Evolutionary conservation across 768 basidiomycete genomes (phyloP).

Genomic region (Leccinum obscurum): DNA sequence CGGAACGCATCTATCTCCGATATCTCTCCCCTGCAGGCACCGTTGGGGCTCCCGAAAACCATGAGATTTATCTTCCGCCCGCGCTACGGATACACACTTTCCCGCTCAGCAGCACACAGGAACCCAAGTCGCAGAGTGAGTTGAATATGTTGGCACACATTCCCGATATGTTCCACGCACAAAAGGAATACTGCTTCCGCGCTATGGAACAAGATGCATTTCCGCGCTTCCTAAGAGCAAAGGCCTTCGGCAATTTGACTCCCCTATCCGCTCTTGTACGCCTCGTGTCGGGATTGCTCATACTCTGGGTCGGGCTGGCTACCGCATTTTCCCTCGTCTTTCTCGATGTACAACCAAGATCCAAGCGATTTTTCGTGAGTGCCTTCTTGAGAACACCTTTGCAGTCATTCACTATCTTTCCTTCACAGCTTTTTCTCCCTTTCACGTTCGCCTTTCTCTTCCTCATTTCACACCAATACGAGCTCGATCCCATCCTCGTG

Average conservation of each 20-base stretch:
- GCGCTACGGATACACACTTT: conserved; percentile 89
- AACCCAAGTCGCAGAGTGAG: conserved; percentile 69
- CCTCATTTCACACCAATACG: conserved; percentile 95
- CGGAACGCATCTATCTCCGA: conserved; percentile 94
- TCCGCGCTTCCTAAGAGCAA: conserved; percentile 91
- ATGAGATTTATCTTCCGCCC: conserved; percentile 97
- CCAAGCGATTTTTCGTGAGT: conserved; percentile 93
- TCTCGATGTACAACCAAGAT: conserved; percentile 89
- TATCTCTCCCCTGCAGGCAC: conserved; percentile 85
- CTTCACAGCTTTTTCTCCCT: conserved; percentile 83
- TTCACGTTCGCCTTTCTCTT: conserved; percentile 88
- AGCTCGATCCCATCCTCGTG: conserved; percentile 93
- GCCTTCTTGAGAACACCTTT: neutral
- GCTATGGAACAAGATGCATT: conserved; percentile 96
- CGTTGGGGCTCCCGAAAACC: conserved; percentile 81
- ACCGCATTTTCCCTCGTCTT: conserved; percentile 91
- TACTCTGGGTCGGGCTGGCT: conserved; percentile 94
- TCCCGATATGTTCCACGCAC: conserved; percentile 95
- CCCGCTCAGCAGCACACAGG: conserved; percentile 72
- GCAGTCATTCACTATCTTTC: conserved; percentile 7
- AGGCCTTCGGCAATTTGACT: conserved; percentile 98
- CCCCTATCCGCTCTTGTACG: conserved; percentile 87
- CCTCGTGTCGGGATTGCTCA: conserved; percentile 79
- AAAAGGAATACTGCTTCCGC: conserved; percentile 96
- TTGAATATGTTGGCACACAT: conserved; percentile 79